Evolutionary conservation across 345 rosid genomes (phyloP).

Genomic region (Anastatica hierochuntica): DNA sequence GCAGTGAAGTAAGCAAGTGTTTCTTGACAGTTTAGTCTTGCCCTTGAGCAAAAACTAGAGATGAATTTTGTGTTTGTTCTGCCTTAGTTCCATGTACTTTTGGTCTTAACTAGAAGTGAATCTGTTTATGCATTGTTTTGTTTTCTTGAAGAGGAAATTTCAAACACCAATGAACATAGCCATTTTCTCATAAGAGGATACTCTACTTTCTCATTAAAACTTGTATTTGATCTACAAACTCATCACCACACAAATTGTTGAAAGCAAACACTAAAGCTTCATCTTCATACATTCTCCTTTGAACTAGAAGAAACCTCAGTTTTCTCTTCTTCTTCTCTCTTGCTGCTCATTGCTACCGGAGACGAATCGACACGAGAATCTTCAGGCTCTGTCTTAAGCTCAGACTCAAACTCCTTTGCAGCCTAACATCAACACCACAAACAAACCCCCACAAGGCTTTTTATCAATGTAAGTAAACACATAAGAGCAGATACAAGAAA

Average conservation of each 20-base stretch:
- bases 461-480: no score
- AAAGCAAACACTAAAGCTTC: no score
- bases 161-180: no score
- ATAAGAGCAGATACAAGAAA: no score
- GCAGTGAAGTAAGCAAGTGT: no score
- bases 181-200: no score
- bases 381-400: slow-evolving; percentile 80
- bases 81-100: background rate
- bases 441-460: background rate
- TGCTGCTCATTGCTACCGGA: slow-evolving; percentile 35
- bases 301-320: slow-evolving; percentile 37
- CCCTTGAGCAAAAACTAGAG: background rate
- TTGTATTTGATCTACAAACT: no score
- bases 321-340: no score
- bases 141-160: no score
- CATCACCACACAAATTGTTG: slow-evolving; percentile 9
- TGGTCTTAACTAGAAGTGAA: no score
- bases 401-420: slow-evolving; percentile 89
- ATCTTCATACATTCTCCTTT: slow-evolving; percentile 70
- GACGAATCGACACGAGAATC: slow-evolving; percentile 30
- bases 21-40: no score
- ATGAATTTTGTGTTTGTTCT: slow-evolving; percentile 1
- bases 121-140: no score
- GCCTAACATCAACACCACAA: slow-evolving; percentile 44
- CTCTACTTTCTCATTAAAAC: background rate